Percentiles rank a stretch among this genome's conserved stretches.
These are phyloP conservation scores for Phytophthora nicotianae DNA, from an alignment of 352 stramenopile species.

Conservation along the genomic window DNA sequence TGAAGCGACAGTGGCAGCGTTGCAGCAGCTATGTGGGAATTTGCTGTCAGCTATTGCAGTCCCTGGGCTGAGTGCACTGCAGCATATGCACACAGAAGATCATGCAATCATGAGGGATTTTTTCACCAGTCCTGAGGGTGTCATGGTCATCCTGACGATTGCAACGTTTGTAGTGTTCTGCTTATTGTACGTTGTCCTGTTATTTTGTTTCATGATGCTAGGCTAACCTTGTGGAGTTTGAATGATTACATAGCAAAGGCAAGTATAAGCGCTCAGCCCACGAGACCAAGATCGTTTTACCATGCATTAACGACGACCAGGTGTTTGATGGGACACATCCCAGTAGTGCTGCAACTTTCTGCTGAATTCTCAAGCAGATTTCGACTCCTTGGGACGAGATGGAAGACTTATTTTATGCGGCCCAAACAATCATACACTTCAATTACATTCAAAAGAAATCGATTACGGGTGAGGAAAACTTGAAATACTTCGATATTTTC, in stretches of 20 bases:
- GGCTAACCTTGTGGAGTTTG: too few species aligned
- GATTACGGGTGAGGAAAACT: too few species aligned
- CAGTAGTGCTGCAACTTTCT: background rate
- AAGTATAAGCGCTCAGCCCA: conserved; percentile 30
- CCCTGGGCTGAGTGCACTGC: conserved; percentile 50
- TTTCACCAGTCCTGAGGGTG: conserved; percentile 57
- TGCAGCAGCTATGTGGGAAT: conserved; percentile 79
- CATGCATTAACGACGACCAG: background rate
- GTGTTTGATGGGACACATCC: background rate
- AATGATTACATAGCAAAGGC: conserved; percentile 40
- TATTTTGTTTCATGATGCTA: too few species aligned
- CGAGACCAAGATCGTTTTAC: background rate
- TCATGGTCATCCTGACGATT: conserved; percentile 50
- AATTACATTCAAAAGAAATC: too few species aligned
- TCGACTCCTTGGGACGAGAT: too few species aligned
- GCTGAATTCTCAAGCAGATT: background rate
- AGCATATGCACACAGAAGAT: conserved; percentile 36
- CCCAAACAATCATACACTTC: too few species aligned
- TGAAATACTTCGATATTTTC: too few species aligned
- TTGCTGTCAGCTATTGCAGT: conserved; percentile 65
- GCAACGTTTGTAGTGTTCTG: conserved; percentile 55
- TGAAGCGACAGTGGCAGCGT: conserved; percentile 69
- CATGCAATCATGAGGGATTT: conserved; percentile 44
- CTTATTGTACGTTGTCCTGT: conserved; percentile 48
- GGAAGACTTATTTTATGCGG: too few species aligned